Evolutionary conservation across 768 basidiomycete genomes (phyloP).

Genomic region (Filobasidium floriforme): DNA sequence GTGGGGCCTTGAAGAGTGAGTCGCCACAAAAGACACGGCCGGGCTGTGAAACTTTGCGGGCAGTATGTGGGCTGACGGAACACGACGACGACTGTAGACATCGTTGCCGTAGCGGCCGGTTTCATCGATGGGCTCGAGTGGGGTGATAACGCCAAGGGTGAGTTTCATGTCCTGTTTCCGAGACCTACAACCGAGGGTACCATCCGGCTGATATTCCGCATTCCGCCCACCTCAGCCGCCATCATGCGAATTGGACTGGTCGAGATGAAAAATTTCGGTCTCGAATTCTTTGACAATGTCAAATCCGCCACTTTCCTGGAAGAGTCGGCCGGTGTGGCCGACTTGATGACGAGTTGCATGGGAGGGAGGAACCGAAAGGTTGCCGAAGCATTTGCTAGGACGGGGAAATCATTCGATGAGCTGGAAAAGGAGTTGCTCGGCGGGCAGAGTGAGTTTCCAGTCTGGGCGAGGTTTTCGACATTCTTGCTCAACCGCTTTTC

Average conservation of each 20-base stretch:
- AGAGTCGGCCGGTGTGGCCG: conserved; percentile 49
- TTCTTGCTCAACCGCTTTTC: conserved; percentile 10
- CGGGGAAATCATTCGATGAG: conserved; percentile 48
- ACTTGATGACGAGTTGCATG: conserved; percentile 50
- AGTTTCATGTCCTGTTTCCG: background rate
- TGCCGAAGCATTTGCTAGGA: conserved; percentile 46
- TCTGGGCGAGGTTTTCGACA: conserved; percentile 21
- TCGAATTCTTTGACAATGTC: conserved; percentile 49
- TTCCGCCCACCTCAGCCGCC: conserved; percentile 40
- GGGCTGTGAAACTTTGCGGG: too few relatives aligned
- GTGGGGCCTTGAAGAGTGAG: conserved; percentile 49
- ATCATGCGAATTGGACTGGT: conserved; percentile 51
- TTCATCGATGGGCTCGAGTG: conserved; percentile 49
- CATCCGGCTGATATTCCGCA: background rate
- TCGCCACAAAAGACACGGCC: too few relatives aligned
- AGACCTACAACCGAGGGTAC: background rate
- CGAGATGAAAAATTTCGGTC: conserved; percentile 50
- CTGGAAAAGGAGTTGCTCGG: conserved; percentile 49
- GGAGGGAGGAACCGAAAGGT: conserved; percentile 37
- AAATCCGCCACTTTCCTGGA: conserved; percentile 48
- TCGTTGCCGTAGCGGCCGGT: conserved; percentile 51
- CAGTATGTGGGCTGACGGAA: too few relatives aligned
- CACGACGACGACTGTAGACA: conserved; percentile 27
- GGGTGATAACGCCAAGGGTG: conserved; percentile 49
- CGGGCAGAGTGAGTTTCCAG: conserved; percentile 45